Percentiles rank a stretch among this genome's conserved stretches.
These are phyloP conservation scores for Cicer pinnatifidum DNA, from an alignment of 306 rosid genomes.

Conservation along the genomic window DNA sequence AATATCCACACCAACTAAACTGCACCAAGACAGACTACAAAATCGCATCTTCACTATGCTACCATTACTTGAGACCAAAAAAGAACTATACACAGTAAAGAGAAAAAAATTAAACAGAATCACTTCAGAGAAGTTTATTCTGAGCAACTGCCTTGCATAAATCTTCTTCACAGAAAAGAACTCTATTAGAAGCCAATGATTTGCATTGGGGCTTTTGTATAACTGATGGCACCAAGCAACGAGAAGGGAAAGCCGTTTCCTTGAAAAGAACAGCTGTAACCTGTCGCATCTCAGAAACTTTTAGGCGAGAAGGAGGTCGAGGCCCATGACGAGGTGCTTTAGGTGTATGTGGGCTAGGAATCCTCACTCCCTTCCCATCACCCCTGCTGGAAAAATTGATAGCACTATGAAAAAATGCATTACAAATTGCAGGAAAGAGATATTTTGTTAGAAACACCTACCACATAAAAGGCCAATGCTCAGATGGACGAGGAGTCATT, in stretches of 20 bases:
- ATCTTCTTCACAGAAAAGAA: conserved; percentile 93
- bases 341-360: conserved; percentile 80
- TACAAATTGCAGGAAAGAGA: conserved; percentile 9
- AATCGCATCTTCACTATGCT: conserved; percentile 60
- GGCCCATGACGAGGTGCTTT: conserved; percentile 96
- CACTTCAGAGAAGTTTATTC: conserved; percentile 76
- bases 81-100: conserved; percentile 58
- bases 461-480: conserved; percentile 86
- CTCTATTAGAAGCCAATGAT: conserved; percentile 87
- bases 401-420: conserved; percentile 13
- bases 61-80: conserved; percentile 44
- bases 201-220: conserved; percentile 80
- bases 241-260: conserved; percentile 73
- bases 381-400: conserved; percentile 63
- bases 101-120: conserved; percentile 17
- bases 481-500: conserved; percentile 75
- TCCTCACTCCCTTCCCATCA: conserved; percentile 59
- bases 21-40: conserved; percentile 63
- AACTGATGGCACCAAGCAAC: conserved; percentile 74
- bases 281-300: conserved; percentile 82
- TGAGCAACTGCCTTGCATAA: conserved; percentile 96
- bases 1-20: conserved; percentile 66
- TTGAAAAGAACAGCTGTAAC: conserved; percentile 94
- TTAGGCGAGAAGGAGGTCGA: conserved; percentile 89
- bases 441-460: conserved; percentile 37